Evolutionary conservation across 2,329 filamentous ascomycete genomes (phyloP), one percentile per base, ranked within the genome.

Genomic region (Chaetomium olivaceum): DNA sequence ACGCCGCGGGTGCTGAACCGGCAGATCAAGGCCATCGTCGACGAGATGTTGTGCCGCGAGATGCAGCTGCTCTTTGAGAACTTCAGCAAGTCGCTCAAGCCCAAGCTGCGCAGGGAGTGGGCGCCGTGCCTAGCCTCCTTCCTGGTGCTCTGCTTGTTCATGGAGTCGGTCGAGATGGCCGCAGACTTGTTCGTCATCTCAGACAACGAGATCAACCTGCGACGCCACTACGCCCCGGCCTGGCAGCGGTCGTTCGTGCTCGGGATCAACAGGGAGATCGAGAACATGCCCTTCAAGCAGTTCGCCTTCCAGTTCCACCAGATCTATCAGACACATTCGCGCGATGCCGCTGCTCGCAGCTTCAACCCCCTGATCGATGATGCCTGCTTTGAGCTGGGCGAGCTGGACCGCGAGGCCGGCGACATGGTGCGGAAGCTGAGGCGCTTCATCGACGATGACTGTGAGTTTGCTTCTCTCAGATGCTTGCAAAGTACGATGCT

Each of bases 271-370:
- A 74, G 74, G 33, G 81, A 84, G 71, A 78, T 87, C 56, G 85
- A 87, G 72, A 85, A 85, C 69, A 77, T 87, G 77, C 85, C 85
- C 0, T 87, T 87, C 72, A 83, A 81, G 74, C 84, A 87, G 74
- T 86, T 87, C 71, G 83, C 82, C 3, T 85, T 83, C 68, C 84
- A 86, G 74, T 87, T 87, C 72, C 85, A 87, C 73, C 80, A 85
- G 71, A 79, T 85, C 63, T 87, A 85, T 71, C 83, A 86, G 77
- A 87, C 85, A 23, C 83, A 86, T 72, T 80, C 77, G 62, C 78
- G 78, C 69, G 82, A 85, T 67, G 77, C 78, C 3, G 79, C 80
- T 52, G 73, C 79, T 8, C 82, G 78, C 73, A 77, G 83, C 58
- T 87, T 86, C 71, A 87, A 87, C 70, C 85, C 85, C 21, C 73